Base-by-base conservation (phyloP, 495 filamentous ascomycete species). In the Penicillium coprophilum region DNA sequence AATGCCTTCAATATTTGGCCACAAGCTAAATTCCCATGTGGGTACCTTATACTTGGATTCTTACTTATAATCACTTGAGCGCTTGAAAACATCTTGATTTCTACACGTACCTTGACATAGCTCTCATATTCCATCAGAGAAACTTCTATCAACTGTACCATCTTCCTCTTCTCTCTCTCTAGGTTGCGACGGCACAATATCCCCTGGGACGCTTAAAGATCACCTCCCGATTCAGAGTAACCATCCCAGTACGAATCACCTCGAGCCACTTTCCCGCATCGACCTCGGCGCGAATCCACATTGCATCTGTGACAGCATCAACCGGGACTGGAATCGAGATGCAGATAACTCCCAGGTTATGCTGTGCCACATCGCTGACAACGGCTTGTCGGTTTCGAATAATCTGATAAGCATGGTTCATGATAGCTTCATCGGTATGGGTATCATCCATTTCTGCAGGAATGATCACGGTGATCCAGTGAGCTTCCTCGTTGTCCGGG, bases 401-500 rank as follows among this genome's bases (percentile, higher is more conserved):
- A 4, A 31, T 17, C 9, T 31, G 15, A 20, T 31, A 6, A 10
- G 20, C 45, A 20, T 47, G 12, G 10, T 1, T 47, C 17, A 47
- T 17, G 11, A 47, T 47, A 17, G 31, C 27, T 13, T 31, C 45
- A 9, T 47, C 45, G 10, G 27, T 47, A 19, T 47, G 27, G 24
- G 45, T 31, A 6, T 47, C 1, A 7, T 20, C n/a, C 45, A 47
- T 47, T 19, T 47, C 45, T 19, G n/a, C 23, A 7, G 15, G 28
- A 19, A 47, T 7, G 4, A 47, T 15, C n/a, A 47, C 45, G 17
- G 45, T 47, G 0, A 47, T n/a, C 45, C 45, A 47, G 24, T 11
- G 27, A 30, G 45, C 45, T n/a, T 47, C 45, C 17, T 47, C 45
- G 11, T 47, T 32, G 45, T 30, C n/a, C n/a, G 28, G 45, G 3